Percentiles rank a stretch among this genome's conserved stretches.
phyloP scores from a whole-genome alignment of 2,329 filamentous ascomycete genomes.

The Myriosclerotinia duriaeana region DNA sequence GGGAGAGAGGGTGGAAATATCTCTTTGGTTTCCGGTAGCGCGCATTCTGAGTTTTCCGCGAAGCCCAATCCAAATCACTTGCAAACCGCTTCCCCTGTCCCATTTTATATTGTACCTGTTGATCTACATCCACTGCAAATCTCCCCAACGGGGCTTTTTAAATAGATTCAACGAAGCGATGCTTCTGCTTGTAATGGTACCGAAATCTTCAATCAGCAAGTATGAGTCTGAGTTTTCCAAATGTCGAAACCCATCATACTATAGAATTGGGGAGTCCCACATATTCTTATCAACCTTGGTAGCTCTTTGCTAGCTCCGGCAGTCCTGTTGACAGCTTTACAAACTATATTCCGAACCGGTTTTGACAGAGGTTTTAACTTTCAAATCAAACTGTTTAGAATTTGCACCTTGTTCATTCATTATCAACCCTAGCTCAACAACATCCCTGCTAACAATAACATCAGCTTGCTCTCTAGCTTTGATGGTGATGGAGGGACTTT shows the following conservation, averaged over 20 bases:
- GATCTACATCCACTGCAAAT: neutral
- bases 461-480: neutral
- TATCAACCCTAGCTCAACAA: neutral
- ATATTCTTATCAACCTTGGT: neutral
- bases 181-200: neutral
- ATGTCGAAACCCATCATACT: neutral
- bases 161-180: too few species aligned
- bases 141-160: too few species aligned
- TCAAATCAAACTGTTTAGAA: neutral
- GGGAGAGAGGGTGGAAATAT: neutral
- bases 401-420: neutral
- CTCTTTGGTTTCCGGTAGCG: neutral
- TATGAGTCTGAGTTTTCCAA: neutral
- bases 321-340: neutral
- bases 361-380: neutral
- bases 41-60: neutral
- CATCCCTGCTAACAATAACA: neutral
- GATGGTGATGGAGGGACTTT: neutral
- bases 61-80: neutral
- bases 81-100: neutral
- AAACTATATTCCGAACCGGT: neutral
- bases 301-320: neutral
- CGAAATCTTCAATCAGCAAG: too few species aligned
- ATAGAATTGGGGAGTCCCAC: neutral
- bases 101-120: neutral